A percentile compares a stretch with the other conserved stretches of the same genome.
Evolutionary conservation across 2,329 filamentous ascomycete genomes (phyloP).

Genomic region (Neopestalotiopsis clavispora): DNA sequence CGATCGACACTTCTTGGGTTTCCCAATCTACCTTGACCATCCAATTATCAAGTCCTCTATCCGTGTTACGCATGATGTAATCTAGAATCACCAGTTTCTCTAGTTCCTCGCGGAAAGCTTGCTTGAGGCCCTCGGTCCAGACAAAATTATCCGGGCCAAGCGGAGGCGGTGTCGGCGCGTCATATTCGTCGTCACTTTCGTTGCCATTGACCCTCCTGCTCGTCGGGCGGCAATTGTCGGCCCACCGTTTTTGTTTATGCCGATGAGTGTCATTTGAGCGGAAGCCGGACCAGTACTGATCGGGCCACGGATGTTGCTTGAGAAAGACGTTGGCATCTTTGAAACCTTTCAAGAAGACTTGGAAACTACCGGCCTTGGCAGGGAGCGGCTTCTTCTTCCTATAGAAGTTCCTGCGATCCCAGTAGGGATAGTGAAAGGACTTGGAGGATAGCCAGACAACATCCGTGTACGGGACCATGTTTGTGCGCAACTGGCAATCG

Average conservation of each 20-base stretch:
- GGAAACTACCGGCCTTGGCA: conserved; percentile 92
- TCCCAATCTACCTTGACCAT: conserved; percentile 97
- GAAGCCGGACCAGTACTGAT: conserved; percentile 78
- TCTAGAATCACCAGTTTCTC: conserved; percentile 97
- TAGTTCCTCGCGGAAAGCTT: conserved; percentile 91
- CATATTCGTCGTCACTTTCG: conserved; percentile 58
- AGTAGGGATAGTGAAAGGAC: conserved; percentile 98
- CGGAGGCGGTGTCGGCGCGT: conserved; percentile 38
- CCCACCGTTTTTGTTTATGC: conserved; percentile 76
- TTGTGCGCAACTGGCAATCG: conserved; percentile 85
- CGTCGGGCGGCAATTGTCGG: conserved; percentile 77
- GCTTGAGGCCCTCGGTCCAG: conserved; percentile 89
- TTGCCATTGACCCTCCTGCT: conserved; percentile 42
- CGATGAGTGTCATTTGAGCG: conserved; percentile 69
- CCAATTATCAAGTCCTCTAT: conserved; percentile 97
- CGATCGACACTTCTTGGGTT: conserved; percentile 81
- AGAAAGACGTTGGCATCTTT: conserved; percentile 97
- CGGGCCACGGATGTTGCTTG: conserved; percentile 94
- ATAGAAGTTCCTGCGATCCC: conserved; percentile 88
- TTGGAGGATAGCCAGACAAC: conserved; percentile 94
- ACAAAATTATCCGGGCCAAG: conserved; percentile 65
- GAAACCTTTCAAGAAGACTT: conserved; percentile 95
- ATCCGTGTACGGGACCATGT: conserved; percentile 95
- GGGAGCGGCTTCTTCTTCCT: conserved; percentile 86
- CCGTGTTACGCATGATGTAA: conserved; percentile 99